Evolutionary conservation across 2,329 filamentous ascomycete genomes (phyloP).

Genomic region (Cytospora piceicola): DNA sequence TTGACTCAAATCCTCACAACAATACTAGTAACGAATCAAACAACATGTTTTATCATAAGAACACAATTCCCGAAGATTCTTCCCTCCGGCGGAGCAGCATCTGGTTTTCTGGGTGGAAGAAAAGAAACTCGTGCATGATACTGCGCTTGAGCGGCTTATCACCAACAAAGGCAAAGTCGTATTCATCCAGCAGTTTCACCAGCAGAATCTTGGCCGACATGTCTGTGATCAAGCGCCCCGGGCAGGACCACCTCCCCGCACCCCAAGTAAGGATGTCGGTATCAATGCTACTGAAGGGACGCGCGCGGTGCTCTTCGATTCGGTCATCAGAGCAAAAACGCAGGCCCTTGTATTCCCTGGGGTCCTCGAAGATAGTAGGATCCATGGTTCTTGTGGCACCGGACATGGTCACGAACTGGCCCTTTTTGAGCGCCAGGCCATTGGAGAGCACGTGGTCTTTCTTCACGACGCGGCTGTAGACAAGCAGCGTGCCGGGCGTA

Average conservation of each 20-base stretch:
- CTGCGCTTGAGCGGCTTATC: constrained; percentile 12
- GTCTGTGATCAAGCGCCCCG: constrained; percentile 29
- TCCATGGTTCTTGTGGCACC: background rate
- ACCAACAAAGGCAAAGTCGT: constrained; percentile 29
- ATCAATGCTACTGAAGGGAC: constrained; percentile 29
- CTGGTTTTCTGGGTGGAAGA: constrained; percentile 13
- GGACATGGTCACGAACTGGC: constrained; percentile 1
- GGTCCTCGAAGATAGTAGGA: background rate
- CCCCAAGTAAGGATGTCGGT: constrained; percentile 31
- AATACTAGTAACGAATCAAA: no score
- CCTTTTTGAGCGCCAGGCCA: background rate
- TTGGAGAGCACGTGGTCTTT: constrained; percentile 21
- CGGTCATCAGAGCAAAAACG: background rate
- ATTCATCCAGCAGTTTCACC: constrained; percentile 29
- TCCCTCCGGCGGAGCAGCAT: constrained; percentile 6
- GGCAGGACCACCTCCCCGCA: constrained; percentile 28
- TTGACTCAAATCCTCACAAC: no score
- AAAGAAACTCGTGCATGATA: constrained; percentile 15
- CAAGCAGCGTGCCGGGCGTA: constrained; percentile 22
- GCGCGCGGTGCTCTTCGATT: constrained; percentile 16
- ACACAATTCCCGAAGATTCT: constrained; percentile 1
- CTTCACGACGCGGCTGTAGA: constrained; percentile 30
- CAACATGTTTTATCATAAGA: background rate
- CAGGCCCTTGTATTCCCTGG: background rate
- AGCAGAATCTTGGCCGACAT: constrained; percentile 30